Conservation (phyloP, 371 early-diverging fungal genomes). For the Haplosporangium sp. region DNA sequence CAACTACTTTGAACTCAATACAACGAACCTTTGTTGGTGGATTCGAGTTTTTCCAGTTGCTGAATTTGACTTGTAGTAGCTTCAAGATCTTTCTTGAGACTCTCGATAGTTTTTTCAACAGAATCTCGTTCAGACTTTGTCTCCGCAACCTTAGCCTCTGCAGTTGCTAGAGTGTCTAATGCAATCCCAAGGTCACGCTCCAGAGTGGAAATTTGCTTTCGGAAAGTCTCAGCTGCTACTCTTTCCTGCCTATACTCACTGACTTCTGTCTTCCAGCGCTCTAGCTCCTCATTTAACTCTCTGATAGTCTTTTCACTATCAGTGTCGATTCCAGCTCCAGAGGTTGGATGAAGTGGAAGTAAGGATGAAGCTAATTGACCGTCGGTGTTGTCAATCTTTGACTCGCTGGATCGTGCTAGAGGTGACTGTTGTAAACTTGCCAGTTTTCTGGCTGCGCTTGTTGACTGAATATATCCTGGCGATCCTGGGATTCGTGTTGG, state of each 20-base stretch:
- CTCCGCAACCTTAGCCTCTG: slow-evolving; percentile 32
- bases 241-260: slow-evolving; percentile 20
- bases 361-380: slow-evolving; percentile 3
- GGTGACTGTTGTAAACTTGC: slow-evolving; percentile 15
- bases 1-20: not conserved
- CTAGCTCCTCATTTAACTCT: slow-evolving; percentile 42
- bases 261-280: slow-evolving; percentile 38
- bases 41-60: slow-evolving; percentile 12
- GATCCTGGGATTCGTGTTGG: slow-evolving; percentile 18
- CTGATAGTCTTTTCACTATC: slow-evolving; percentile 8
- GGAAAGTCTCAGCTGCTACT: slow-evolving; percentile 14
- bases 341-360: not conserved
- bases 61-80: not conserved
- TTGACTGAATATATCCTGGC: slow-evolving; percentile 3
- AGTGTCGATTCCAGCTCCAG: not conserved
- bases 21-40: slow-evolving; percentile 18
- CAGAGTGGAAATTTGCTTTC: slow-evolving; percentile 36
- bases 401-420: slow-evolving; percentile 2
- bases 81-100: slow-evolving; percentile 18
- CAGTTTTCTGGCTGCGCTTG: slow-evolving; percentile 11
- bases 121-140: slow-evolving; percentile 17
- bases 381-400: slow-evolving; percentile 6
- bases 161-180: slow-evolving; percentile 30
- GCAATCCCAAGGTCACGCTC: slow-evolving; percentile 49
- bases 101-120: slow-evolving; percentile 14